Base-by-base conservation (phyloP, 169 alveolate species). In the Plasmodium inui region DNA sequence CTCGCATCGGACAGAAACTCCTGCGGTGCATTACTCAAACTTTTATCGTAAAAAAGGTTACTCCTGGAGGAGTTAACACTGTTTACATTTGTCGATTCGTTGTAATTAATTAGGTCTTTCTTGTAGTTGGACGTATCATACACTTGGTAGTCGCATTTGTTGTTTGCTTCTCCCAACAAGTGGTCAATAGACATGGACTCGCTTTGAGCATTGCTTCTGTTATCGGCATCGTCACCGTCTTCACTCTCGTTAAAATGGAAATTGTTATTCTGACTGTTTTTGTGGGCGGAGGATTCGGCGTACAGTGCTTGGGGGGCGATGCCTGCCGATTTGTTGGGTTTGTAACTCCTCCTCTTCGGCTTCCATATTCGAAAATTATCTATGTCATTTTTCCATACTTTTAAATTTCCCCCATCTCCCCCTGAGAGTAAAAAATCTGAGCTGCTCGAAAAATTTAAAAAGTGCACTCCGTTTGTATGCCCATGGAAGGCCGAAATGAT, bases 351-450 rank as follows among this genome's bases (percentile, higher is more conserved):
- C 71, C 73, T 88, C 28, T 71, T 79, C 14, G 89, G 88, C 67
- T 88, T 88, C 94, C 94, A 88, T 88, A 88, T 78, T 88, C 79
- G 70, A 79, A 88, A 79, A 78, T 79, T 79, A 61, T 88, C 94
- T 44, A 88, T 37, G 37, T 88, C 94, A 88, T 44, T 88, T 79
- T 88, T 88, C 94, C 94, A 88, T 39, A 88, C 32, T 79, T 88
- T 88, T 61, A 88, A 79, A 79, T 88, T 88, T 34, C 94, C 94
- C 32, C 90, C 82, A 67, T 88, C 82, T 26, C 94, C 94, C 12
- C 94, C 94, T 61, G 94, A 88, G 70, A 88, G 19, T 34, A 88
- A 88, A 61, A 88, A 88, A 39, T 50, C 94, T 88, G 94, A 79
- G 14, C 57, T 67, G 71, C 70, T 57, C 82, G 79, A 28, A 70